A percentile compares a stretch with the other conserved stretches of the same genome.
Conservation (phyloP, 176 grass and related monocot genomes). For the Typha latifolia region DNA sequence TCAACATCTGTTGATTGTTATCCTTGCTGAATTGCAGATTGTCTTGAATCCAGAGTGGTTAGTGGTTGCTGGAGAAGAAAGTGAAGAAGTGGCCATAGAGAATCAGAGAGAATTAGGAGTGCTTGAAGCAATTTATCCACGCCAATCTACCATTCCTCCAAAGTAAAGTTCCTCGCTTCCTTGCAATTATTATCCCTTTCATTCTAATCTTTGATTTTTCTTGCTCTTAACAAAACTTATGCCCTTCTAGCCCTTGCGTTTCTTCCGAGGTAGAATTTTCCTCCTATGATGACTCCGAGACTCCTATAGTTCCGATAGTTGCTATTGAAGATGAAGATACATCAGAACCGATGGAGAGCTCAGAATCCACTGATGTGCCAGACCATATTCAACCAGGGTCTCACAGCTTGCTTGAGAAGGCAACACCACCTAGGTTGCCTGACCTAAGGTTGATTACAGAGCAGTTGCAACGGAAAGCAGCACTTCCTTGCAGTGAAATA, state of each 20-base stretch:
- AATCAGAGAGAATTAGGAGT: slow-evolving; percentile 69
- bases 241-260: slow-evolving; percentile 52
- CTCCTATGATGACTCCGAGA: slow-evolving; percentile 49
- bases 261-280: slow-evolving; percentile 51
- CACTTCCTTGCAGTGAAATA: slow-evolving; percentile 12
- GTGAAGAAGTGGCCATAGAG: slow-evolving; percentile 49
- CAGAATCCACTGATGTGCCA: slow-evolving; percentile 7
- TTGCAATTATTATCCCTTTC: slow-evolving; percentile 11
- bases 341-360: slow-evolving; percentile 46
- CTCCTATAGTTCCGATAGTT: slow-evolving; percentile 53
- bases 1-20: slow-evolving; percentile 4
- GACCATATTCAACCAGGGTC: slow-evolving; percentile 22
- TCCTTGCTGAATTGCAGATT: slow-evolving; percentile 41
- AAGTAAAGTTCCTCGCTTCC: slow-evolving; percentile 54
- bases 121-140: slow-evolving; percentile 98
- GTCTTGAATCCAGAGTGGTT: slow-evolving; percentile 54
- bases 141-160: slow-evolving; percentile 62
- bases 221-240: slow-evolving; percentile 10
- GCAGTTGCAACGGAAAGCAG: slow-evolving; percentile 13
- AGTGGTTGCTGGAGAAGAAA: slow-evolving; percentile 82
- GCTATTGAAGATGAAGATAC: slow-evolving; percentile 83
- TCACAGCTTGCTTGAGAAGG: slow-evolving; percentile 10
- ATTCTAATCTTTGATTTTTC: slow-evolving; percentile 18
- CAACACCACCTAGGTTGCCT: slow-evolving; percentile 13
- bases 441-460: slow-evolving; percentile 7